Conservation (phyloP, 2,329 filamentous ascomycete genomes). For the Fusarium redolens region DNA sequence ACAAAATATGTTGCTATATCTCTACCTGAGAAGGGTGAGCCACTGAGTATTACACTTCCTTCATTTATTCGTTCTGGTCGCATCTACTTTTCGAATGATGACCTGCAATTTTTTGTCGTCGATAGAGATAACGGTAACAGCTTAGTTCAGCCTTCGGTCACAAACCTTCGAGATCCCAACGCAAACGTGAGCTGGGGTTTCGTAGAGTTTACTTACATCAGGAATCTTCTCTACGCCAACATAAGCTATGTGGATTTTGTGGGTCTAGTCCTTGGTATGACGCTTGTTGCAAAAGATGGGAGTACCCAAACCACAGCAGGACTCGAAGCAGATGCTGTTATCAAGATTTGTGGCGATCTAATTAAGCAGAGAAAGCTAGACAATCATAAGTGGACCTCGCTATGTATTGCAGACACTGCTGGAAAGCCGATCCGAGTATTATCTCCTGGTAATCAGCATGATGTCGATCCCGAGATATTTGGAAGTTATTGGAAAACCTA, state of each 20-base stretch:
- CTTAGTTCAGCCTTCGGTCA: slow-evolving; percentile 61
- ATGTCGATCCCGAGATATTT: slow-evolving; percentile 50
- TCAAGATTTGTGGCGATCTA: slow-evolving; percentile 49
- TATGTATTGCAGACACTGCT: slow-evolving; percentile 53
- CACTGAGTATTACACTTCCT: slow-evolving; percentile 44
- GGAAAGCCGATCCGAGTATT: slow-evolving; percentile 57
- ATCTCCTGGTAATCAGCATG: slow-evolving; percentile 56
- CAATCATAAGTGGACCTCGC: slow-evolving; percentile 55
- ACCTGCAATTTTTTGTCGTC: slow-evolving; percentile 57
- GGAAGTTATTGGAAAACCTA: slow-evolving; percentile 57
- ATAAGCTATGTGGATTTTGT: slow-evolving; percentile 50
- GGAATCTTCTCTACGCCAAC: not conserved
- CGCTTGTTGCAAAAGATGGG: slow-evolving; percentile 38
- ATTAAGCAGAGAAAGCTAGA: slow-evolving; percentile 51
- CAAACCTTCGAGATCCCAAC: slow-evolving; percentile 56
- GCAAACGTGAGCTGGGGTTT: slow-evolving; percentile 60
- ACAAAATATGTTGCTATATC: not conserved
- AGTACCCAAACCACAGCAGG: not conserved
- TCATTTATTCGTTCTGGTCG: slow-evolving; percentile 54
- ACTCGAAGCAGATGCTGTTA: not conserved
- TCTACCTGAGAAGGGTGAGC: not conserved
- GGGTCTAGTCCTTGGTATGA: slow-evolving; percentile 61
- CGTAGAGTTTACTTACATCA: slow-evolving; percentile 56
- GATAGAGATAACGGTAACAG: slow-evolving; percentile 43
- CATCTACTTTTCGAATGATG: slow-evolving; percentile 58